These are phyloP conservation scores for Penicillium parvum DNA, from an alignment of 495 filamentous ascomycete genomes.

Conservation along the genomic window DNA sequence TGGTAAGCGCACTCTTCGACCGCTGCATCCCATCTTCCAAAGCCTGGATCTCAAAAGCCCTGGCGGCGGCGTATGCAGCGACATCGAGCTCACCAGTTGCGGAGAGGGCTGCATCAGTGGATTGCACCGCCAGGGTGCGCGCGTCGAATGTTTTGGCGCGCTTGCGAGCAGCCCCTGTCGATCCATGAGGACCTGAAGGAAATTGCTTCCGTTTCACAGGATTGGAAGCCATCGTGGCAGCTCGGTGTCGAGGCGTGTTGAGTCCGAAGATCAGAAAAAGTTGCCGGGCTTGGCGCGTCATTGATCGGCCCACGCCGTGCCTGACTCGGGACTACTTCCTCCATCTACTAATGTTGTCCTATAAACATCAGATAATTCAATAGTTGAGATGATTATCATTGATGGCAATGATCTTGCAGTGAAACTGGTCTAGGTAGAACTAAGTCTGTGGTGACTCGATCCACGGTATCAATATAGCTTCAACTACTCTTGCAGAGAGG, in stretches of 20 bases:
- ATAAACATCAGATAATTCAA: no score
- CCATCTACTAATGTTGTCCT: no score
- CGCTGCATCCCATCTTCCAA: conserved; percentile 73
- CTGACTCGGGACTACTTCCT: no score
- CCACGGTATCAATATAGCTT: no score
- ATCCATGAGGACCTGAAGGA: conserved; percentile 16
- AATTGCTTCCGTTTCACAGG: conserved; percentile 33
- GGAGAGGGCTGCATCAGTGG: conserved; percentile 62
- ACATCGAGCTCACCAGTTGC: conserved; percentile 75
- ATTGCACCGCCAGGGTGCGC: conserved; percentile 68
- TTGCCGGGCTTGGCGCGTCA: conserved; percentile 30
- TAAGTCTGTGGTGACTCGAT: no score
- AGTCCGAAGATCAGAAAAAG: conserved; percentile 19
- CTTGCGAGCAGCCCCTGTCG: conserved; percentile 42
- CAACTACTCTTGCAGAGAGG: no score
- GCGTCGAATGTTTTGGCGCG: conserved; percentile 65
- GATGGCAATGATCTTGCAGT: no score
- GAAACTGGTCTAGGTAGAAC: no score
- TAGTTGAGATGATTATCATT: no score
- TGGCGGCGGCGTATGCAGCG: conserved; percentile 72
- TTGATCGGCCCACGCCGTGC: conserved; percentile 13
- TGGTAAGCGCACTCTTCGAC: conserved; percentile 61
- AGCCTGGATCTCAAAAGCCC: conserved; percentile 83
- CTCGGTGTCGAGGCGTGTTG: conserved; percentile 7
- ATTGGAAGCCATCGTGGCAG: conserved; percentile 34